Conservation (phyloP, 306 rosid genomes). For the Lagenaria siceraria region DNA sequence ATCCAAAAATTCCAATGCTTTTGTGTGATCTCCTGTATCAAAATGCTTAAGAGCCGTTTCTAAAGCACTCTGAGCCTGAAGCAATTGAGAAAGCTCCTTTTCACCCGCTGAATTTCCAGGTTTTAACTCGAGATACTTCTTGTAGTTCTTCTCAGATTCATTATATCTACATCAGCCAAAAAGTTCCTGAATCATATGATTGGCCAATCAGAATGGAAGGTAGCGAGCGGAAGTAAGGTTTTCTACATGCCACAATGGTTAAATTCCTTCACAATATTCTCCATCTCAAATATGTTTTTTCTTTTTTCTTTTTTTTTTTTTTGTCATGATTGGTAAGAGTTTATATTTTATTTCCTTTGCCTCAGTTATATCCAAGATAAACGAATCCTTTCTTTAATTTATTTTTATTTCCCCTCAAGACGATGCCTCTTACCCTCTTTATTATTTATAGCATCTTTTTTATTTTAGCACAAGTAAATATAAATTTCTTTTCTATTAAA, state of each 20-base stretch:
- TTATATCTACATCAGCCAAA: slow-evolving; percentile 99
- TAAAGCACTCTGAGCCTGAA: slow-evolving; percentile 74
- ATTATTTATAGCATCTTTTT: not conserved
- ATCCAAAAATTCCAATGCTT: slow-evolving; percentile 77
- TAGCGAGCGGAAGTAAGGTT: slow-evolving; percentile 8
- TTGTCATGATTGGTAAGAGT: not conserved
- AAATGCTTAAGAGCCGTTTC: slow-evolving; percentile 62
- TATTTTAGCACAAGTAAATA: not conserved
- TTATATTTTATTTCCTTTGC: not conserved
- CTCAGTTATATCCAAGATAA: not conserved
- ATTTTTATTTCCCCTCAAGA: not conserved
- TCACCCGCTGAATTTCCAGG: slow-evolving; percentile 54
- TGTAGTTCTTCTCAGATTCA: slow-evolving; percentile 81
- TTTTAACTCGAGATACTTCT: slow-evolving; percentile 64
- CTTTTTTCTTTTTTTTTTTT: too few species aligned
- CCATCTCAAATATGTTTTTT: not conserved
- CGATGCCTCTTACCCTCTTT: not conserved
- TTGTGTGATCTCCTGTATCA: slow-evolving; percentile 44
- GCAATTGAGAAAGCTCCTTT: slow-evolving; percentile 90
- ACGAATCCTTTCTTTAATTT: not conserved
- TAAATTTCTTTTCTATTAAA: not conserved
- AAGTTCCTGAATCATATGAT: slow-evolving; percentile 97
- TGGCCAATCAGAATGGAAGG: slow-evolving; percentile 63
- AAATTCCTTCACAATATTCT: not conserved
- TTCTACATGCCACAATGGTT: not conserved